Base-by-base conservation (phyloP, 2,329 filamentous ascomycete species). In the Chaetothyriales sp. region DNA sequence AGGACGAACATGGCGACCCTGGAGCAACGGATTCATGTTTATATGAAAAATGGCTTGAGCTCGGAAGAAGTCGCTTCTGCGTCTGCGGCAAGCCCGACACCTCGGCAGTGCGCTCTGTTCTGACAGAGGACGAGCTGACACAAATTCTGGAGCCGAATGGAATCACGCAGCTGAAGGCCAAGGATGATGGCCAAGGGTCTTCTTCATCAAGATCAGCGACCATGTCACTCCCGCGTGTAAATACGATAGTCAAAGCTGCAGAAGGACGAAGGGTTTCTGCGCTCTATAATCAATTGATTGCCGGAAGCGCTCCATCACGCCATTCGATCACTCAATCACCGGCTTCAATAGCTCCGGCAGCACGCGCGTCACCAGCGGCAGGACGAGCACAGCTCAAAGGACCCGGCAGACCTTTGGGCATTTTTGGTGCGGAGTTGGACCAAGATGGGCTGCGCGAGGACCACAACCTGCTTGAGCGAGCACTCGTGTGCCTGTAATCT, bases 191-290 rank as follows among this genome's bases (percentile, higher is more conserved):
- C 2, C 33, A 40, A 2, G 33, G 33, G 33, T 15, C 8, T 40
- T 15, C 8, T 40, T 40, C 13, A 13, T 9, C 10, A 15, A 40
- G 10, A 2, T 40, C 33, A 40, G 10, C 33, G 2, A 40, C 10
- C 1, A 40, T 40, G 33, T 40, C 33, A 13, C 15, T 40, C 10
- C 29, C 51, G 29, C 56, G 54, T n/a, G 56, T 58, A 52, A 58
- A 58, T 43, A 56, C 54, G 13, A 56, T 58, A 18, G 44, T 58
- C 15, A 52, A 52, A 8, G 54, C 50, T 25, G 44, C 49, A 4
- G 56, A 58, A 28, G 52, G 54, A 3, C 44, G 51, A 45, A 46
- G 51, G 48, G 37, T 56, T 18, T 54, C 54, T 2, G 40, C 50
- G 29, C 47, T 54, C 8, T 55, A 40, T 15, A 40, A 15, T 40